Conservation (phyloP, 495 filamentous ascomycete genomes). For the Tuber magnatum region DNA sequence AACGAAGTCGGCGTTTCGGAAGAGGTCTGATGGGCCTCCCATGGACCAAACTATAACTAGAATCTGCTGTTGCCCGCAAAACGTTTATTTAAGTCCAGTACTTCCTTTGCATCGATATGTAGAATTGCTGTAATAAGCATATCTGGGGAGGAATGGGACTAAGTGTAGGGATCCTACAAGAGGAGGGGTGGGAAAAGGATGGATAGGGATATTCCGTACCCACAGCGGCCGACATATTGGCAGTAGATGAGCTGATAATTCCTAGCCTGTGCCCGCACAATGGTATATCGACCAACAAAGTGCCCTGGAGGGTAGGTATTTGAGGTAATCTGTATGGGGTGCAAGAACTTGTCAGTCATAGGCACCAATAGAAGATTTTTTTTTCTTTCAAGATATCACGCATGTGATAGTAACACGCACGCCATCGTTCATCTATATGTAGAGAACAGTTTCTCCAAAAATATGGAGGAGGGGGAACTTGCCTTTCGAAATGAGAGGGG, state of each 20-base stretch:
- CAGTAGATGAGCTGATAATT: not conserved
- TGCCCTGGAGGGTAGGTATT: not conserved
- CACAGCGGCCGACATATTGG: constrained; percentile 41
- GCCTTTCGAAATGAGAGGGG: constrained; percentile 1
- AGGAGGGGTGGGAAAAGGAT: constrained; percentile 22
- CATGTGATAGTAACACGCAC: not conserved
- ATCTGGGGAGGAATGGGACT: constrained; percentile 29
- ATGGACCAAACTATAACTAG: constrained; percentile 35
- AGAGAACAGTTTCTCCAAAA: not conserved
- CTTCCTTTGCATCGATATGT: constrained; percentile 33
- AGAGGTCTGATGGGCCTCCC: constrained; percentile 78
- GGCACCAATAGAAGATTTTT: not conserved
- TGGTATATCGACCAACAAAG: not conserved
- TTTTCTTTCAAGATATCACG: not conserved
- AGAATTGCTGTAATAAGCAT: constrained; percentile 27
- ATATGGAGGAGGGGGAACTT: not conserved
- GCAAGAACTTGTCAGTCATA: not conserved
- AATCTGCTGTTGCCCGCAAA: constrained; percentile 37
- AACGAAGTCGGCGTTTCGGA: constrained; percentile 76
- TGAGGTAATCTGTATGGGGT: not conserved
- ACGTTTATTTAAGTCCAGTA: constrained; percentile 37
- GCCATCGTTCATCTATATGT: not conserved
- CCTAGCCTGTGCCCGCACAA: not conserved
- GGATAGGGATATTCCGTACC: constrained; percentile 38
- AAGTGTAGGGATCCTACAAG: constrained; percentile 27